A percentile compares a stretch with the other conserved stretches of the same genome.
Conservation (phyloP, 352 stramenopile species). For the Pythium dissimile region DNA sequence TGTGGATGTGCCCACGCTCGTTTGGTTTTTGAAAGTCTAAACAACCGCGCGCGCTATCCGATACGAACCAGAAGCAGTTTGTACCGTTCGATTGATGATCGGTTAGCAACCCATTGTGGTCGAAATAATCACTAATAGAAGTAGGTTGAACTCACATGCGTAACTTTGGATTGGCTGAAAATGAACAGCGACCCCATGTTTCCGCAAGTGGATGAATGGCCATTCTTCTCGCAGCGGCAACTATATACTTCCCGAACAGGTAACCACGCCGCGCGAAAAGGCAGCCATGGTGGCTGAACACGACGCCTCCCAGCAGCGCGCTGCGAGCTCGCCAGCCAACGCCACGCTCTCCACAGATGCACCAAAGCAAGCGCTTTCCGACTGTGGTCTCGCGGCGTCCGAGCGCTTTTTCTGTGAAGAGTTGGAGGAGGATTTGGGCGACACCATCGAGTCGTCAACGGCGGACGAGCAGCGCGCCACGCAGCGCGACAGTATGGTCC, state of each 20-base stretch:
- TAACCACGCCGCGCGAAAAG: neutral
- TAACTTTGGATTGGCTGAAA: neutral
- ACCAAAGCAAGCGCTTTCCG: neutral
- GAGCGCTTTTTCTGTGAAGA: constrained; percentile 79
- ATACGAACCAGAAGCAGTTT: too few species aligned
- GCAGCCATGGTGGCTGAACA: constrained; percentile 12
- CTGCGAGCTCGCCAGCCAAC: neutral
- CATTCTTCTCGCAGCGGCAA: neutral
- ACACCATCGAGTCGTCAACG: constrained; percentile 32
- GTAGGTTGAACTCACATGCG: too few species aligned
- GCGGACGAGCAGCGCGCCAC: constrained; percentile 25
- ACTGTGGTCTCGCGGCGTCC: constrained; percentile 6
- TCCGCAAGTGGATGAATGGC: too few species aligned
- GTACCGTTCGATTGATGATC: too few species aligned
- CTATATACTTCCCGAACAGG: neutral
- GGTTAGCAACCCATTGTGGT: too few species aligned
- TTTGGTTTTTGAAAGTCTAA: constrained; percentile 23
- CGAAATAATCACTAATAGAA: too few species aligned
- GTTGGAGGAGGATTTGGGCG: constrained; percentile 60
- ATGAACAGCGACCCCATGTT: too few species aligned
- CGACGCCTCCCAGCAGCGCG: constrained; percentile 2
- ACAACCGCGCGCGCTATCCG: too few species aligned
- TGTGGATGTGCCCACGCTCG: neutral
- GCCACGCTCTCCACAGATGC: neutral
- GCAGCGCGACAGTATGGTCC: constrained; percentile 15